A percentile compares a stretch with the other conserved stretches of the same genome.
These are phyloP conservation scores for Aspergillus campestris DNA, from an alignment of 495 filamentous ascomycete genomes.

Conservation along the genomic window DNA sequence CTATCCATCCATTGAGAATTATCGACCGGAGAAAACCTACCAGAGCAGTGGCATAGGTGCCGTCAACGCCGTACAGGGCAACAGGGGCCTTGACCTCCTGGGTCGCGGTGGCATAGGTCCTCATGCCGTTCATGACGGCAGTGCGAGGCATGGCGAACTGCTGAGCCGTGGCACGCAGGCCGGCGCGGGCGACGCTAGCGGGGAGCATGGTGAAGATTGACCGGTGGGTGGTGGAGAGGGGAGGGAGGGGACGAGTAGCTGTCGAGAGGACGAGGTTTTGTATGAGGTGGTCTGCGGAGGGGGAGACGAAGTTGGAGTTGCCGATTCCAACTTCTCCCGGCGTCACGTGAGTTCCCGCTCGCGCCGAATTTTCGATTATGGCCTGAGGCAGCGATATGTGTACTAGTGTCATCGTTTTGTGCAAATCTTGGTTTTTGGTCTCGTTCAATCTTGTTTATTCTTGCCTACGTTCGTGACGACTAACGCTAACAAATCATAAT, in stretches of 20 bases:
- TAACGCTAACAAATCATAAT: no score
- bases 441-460: neutral
- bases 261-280: constrained; percentile 7
- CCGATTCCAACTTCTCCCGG: constrained; percentile 32
- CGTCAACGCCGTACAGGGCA: constrained; percentile 89
- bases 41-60: constrained; percentile 96
- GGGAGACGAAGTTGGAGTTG: constrained; percentile 25
- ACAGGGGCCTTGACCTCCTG: constrained; percentile 75
- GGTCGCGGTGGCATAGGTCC: constrained; percentile 69
- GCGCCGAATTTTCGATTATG: constrained; percentile 20
- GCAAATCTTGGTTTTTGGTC: no score
- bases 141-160: constrained; percentile 40
- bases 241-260: constrained; percentile 5
- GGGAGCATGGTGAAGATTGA: constrained; percentile 33
- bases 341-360: constrained; percentile 31
- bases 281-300: constrained; percentile 14
- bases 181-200: constrained; percentile 40
- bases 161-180: constrained; percentile 41
- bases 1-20: no score
- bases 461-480: neutral
- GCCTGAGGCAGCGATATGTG: neutral
- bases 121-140: constrained; percentile 39
- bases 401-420: no score
- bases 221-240: constrained; percentile 21
- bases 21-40: constrained; percentile 43